These are phyloP conservation scores for Sporothrix sp. DNA, from an alignment of 2,329 filamentous ascomycete species.

Conservation along the genomic window DNA sequence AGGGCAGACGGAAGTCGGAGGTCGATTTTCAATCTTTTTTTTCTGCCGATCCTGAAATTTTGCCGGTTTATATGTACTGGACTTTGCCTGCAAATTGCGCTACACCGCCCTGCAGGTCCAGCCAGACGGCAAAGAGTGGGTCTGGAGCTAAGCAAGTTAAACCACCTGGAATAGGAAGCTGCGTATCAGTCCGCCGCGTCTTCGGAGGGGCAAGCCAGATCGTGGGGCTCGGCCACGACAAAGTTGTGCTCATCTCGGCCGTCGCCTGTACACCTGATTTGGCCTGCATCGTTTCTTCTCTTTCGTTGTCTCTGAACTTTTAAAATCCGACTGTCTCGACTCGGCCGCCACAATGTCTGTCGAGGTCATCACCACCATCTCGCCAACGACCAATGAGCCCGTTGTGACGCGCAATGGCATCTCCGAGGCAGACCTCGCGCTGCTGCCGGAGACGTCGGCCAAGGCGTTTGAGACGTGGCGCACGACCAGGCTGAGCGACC, in stretches of 20 bases:
- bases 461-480: conserved; percentile 69
- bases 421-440: conserved; percentile 57
- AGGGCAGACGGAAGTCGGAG: no score
- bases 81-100: neutral
- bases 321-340: no score
- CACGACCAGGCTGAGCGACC: conserved; percentile 62
- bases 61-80: neutral
- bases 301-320: neutral
- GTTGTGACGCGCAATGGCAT: conserved; percentile 71
- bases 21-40: no score
- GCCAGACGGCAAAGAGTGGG: no score
- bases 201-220: conserved; percentile 5
- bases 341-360: conserved; percentile 41
- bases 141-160: no score
- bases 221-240: conserved; percentile 1
- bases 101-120: conserved; percentile 1
- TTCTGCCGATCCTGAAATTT: neutral
- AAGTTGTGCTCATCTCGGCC: neutral
- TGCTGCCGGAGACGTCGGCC: conserved; percentile 61
- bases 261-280: neutral
- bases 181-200: neutral
- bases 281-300: neutral
- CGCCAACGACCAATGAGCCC: conserved; percentile 76
- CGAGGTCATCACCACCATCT: conserved; percentile 68
- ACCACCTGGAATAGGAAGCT: conserved; percentile 5